Percentiles rank a stretch among this genome's conserved stretches.
Conservation (phyloP, 768 basidiomycete species). For the Pleurotus salmoneostramineus region DNA sequence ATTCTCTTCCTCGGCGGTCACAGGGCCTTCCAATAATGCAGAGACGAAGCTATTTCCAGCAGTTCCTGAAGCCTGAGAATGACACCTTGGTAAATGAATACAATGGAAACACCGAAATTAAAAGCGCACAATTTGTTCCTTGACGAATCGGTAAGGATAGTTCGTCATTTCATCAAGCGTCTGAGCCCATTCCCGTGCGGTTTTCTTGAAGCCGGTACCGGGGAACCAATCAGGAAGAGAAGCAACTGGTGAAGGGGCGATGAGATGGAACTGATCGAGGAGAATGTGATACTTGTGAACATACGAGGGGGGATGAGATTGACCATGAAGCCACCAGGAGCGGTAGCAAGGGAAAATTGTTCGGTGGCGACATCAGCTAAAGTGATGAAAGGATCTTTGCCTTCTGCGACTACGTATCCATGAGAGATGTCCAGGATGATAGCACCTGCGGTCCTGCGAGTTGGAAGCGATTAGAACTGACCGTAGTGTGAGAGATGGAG, state of each 20-base stretch:
- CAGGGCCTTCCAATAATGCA: slow-evolving; percentile 24
- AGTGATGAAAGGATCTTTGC: slow-evolving; percentile 34
- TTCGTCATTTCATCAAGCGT: slow-evolving; percentile 43
- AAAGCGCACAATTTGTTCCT: slow-evolving; percentile 37
- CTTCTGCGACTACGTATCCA: slow-evolving; percentile 36
- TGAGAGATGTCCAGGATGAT: slow-evolving; percentile 41
- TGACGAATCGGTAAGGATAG: slow-evolving; percentile 38
- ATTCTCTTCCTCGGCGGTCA: slow-evolving; percentile 26
- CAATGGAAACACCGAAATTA: background rate
- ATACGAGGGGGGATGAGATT: slow-evolving; percentile 44
- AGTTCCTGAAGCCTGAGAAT: slow-evolving; percentile 17
- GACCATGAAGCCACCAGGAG: slow-evolving; percentile 43
- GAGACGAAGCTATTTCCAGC: slow-evolving; percentile 32
- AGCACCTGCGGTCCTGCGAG: slow-evolving; percentile 36
- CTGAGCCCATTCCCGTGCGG: slow-evolving; percentile 39
- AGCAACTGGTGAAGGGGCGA: slow-evolving; percentile 7
- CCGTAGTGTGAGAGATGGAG: background rate
- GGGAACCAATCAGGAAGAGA: slow-evolving; percentile 56
- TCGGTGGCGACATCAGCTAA: slow-evolving; percentile 33
- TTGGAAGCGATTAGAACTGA: background rate
- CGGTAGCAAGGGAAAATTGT: slow-evolving; percentile 33
- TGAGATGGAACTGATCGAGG: background rate
- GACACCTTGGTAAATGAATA: background rate
- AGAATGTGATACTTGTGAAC: slow-evolving; percentile 10
- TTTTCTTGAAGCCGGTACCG: slow-evolving; percentile 48